Conservation (phyloP, 768 basidiomycete genomes). For the Pleurotus djamor region DNA sequence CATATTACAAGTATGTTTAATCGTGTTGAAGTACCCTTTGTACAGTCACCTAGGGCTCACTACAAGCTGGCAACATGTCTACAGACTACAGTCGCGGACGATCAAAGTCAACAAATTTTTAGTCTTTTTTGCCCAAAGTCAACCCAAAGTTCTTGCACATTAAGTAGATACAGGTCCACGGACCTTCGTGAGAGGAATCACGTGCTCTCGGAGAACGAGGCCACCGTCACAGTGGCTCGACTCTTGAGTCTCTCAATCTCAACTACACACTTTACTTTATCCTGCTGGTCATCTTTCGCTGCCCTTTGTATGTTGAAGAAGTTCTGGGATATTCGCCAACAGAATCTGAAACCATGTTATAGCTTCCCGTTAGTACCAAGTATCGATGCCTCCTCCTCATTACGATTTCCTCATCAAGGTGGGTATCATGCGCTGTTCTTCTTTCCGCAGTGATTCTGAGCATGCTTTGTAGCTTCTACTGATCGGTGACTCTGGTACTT, state of each 20-base stretch:
- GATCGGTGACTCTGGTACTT: conserved; percentile 91
- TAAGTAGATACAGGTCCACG: too few relatives aligned
- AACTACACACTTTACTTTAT: background rate
- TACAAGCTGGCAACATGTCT: too few relatives aligned
- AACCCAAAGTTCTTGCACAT: too few relatives aligned
- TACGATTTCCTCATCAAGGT: conserved; percentile 98
- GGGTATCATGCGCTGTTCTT: conserved; percentile 13
- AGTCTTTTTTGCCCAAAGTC: too few relatives aligned
- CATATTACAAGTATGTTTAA: too few relatives aligned
- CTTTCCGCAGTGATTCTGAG: conserved; percentile 8
- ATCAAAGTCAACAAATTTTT: too few relatives aligned
- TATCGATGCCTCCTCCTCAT: conserved; percentile 81
- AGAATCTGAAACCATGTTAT: background rate
- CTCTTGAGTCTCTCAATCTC: too few relatives aligned
- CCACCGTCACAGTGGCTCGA: too few relatives aligned
- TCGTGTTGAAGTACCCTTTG: too few relatives aligned
- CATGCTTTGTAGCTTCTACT: conserved; percentile 69
- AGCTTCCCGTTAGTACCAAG: conserved; percentile 21
- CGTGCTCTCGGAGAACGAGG: background rate
- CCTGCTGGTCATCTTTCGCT: background rate
- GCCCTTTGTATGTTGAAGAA: too few relatives aligned
- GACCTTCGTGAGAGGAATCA: background rate
- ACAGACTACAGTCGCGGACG: too few relatives aligned
- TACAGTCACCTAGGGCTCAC: too few relatives aligned
- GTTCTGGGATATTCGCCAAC: background rate